Base-by-base conservation (phyloP, 1,139 yeast species). In the Yamadazyma epiphylla region DNA sequence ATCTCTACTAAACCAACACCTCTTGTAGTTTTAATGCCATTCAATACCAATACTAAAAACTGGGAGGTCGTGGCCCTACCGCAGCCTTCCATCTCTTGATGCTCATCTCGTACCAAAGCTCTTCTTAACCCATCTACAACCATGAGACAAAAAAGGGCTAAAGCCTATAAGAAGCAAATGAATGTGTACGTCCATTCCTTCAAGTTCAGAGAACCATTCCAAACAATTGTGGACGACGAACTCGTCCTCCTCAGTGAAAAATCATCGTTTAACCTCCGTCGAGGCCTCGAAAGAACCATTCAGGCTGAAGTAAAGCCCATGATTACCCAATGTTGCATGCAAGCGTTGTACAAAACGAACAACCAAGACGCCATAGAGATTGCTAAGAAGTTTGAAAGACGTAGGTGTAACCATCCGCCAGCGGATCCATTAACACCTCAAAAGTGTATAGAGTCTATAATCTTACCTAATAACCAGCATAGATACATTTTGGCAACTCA, bases 81-180 rank as follows among this genome's bases (percentile, higher is more conserved):
- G n/a, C n/a, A n/a, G n/a, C n/a, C n/a, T n/a, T n/a, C n/a, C n/a
- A n/a, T n/a, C n/a, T n/a, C n/a, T n/a, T n/a, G n/a, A n/a, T n/a
- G n/a, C n/a, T n/a, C n/a, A n/a, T n/a, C n/a, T n/a, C n/a, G n/a
- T n/a, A n/a, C n/a, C n/a, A n/a, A n/a, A n/a, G n/a, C n/a, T n/a
- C n/a, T n/a, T n/a, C n/a, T n/a, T n/a, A n/a, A n/a, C n/a, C n/a
- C n/a, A n/a, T n/a, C n/a, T n/a, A n/a, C 16, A 21, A 19, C 4
- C 14, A 91, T 91, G 98, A 87, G 95, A 70, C 96, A 89, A 59
- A 89, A 89, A 59, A 74, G 98, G 57, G 95, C 96, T 32, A 91
- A 91, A 58, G 73, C 94, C 2, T 91, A 94, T 60, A 80, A 89
- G 55, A 91, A 89, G 65, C 96, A 86, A 54, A 83, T 91, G 84